Base-by-base conservation (phyloP, 2,329 filamentous ascomycete species). In the Aspergillus sclerotialis region DNA sequence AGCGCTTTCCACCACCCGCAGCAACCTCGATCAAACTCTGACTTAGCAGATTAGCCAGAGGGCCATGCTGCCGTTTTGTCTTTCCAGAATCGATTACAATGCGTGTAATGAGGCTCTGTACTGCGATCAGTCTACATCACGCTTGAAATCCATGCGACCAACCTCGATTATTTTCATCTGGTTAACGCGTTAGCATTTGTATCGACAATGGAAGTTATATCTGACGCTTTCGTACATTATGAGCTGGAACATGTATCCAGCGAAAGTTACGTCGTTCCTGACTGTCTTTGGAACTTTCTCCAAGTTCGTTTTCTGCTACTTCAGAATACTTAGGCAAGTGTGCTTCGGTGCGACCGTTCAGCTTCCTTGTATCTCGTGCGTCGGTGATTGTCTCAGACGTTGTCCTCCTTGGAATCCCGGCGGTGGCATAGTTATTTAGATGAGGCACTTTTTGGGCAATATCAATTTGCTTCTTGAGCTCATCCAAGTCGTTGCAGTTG, bases 1-100 rank as follows among this genome's bases (percentile, higher is more conserved):
- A 44, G 10, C 17, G 21, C 28, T 39, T 37, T 15, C 21, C 12
- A 13, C 32, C 36, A 10, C 36, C 42, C 17, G 42, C 42, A 7
- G 36, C 25, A 3, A 44, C 12, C 23, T 38, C 18, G 12, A 30
- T 25, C 36, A 28, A 37, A 21, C 33, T 38, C 21, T 28, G 23
- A 7, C 24, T 28, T 7, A 44, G 16, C n/a, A 42, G 35, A 11
- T 35, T 10, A n/a, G 30, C 15, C 12, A 42, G 23, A 3, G 13
- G 23, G 2, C 33, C n/a, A 28, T 44, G 42, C 13, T 36, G 16
- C 21, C 10, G 16, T 19, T 41, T 33, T 2, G 28, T 33, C 12
- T 17, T 24, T 7, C 24, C 24, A 5, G 30, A 28, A 18, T 35
- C 35, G 14, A 30, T 26, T 3, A 19, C 13, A 11, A 36, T 21